These are phyloP conservation scores for Apophysomyces trapeziformis DNA, from an alignment of 371 early-diverging fungal species.

Conservation along the genomic window DNA sequence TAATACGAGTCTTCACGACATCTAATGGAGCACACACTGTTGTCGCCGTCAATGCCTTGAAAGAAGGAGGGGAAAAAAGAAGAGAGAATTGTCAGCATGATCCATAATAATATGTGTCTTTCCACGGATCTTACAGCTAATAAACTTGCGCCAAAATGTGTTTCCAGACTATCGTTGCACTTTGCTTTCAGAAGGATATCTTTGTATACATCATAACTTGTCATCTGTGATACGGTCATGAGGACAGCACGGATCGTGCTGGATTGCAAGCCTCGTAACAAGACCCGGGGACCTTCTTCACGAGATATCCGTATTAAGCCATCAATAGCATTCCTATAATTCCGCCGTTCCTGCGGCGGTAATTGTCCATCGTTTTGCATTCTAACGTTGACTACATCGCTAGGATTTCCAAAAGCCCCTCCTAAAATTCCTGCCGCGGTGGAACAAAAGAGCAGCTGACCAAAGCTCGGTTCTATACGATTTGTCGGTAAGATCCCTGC, in stretches of 20 bases:
- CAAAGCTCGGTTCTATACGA: slow-evolving; percentile 45
- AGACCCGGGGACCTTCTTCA: slow-evolving; percentile 59
- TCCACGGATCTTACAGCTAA: slow-evolving; percentile 49
- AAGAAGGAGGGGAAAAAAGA: slow-evolving; percentile 11
- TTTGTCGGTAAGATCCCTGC: too few relatives aligned
- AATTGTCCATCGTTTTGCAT: slow-evolving; percentile 79
- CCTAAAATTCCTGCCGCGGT: slow-evolving; percentile 70
- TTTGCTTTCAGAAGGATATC: slow-evolving; percentile 50
- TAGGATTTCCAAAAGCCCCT: slow-evolving; percentile 75
- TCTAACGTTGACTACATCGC: slow-evolving; percentile 76
- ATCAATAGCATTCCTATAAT: slow-evolving; percentile 71
- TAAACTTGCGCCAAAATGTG: slow-evolving; percentile 70
- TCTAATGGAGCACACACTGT: slow-evolving; percentile 88
- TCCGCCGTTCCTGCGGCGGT: slow-evolving; percentile 59
- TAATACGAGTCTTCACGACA: slow-evolving; percentile 90
- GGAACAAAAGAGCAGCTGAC: slow-evolving; percentile 60
- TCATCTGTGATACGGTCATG: slow-evolving; percentile 71
- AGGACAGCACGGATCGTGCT: slow-evolving; percentile 69
- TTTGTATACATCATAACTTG: slow-evolving; percentile 69
- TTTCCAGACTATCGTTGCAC: slow-evolving; percentile 56
- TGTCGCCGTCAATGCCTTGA: slow-evolving; percentile 84
- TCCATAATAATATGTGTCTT: neutral
- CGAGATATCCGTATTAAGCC: slow-evolving; percentile 65
- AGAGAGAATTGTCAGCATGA: neutral
- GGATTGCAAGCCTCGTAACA: slow-evolving; percentile 66